phyloP scores from a whole-genome alignment of 2,329 filamentous ascomycete species.

The Xylariomycetidae sp. region DNA sequence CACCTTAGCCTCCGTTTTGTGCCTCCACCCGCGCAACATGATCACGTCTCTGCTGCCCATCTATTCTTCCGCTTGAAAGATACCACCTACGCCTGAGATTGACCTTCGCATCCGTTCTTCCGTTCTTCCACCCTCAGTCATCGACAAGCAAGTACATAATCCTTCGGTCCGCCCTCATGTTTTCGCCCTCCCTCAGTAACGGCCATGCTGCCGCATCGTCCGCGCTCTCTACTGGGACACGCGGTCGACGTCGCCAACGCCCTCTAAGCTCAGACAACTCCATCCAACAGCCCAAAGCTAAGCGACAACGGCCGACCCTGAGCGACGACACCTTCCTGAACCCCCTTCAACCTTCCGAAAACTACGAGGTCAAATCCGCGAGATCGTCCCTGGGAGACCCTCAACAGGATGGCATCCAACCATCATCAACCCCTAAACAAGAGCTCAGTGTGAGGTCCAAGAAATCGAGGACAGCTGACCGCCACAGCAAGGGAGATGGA shows the following conservation, averaged over 20 bases:
- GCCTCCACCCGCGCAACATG: no score
- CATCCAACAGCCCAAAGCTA: conserved; percentile 56
- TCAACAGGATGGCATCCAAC: conserved; percentile 45
- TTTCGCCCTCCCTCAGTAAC: not conserved
- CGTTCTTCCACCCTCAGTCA: no score
- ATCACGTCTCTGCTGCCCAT: no score
- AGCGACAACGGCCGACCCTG: conserved; percentile 44
- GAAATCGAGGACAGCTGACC: conserved; percentile 58
- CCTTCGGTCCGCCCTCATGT: no score
- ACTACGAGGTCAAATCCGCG: conserved; percentile 51
- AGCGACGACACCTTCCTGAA: conserved; percentile 53
- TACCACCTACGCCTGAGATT: no score
- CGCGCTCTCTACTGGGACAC: conserved; percentile 31
- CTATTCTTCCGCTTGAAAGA: no score
- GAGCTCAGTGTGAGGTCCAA: conserved; percentile 59
- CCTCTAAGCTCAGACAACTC: conserved; percentile 52
- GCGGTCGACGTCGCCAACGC: conserved; percentile 58
- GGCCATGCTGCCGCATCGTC: not conserved
- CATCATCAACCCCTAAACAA: conserved; percentile 34
- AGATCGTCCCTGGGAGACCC: conserved; percentile 41
- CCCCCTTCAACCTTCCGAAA: conserved; percentile 47
- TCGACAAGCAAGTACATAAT: no score
- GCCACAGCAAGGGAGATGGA: conserved; percentile 62
- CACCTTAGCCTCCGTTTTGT: no score
- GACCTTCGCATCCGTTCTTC: no score